Conservation (phyloP, 2,329 filamentous ascomycete species). For the Alternaria sp. region DNA sequence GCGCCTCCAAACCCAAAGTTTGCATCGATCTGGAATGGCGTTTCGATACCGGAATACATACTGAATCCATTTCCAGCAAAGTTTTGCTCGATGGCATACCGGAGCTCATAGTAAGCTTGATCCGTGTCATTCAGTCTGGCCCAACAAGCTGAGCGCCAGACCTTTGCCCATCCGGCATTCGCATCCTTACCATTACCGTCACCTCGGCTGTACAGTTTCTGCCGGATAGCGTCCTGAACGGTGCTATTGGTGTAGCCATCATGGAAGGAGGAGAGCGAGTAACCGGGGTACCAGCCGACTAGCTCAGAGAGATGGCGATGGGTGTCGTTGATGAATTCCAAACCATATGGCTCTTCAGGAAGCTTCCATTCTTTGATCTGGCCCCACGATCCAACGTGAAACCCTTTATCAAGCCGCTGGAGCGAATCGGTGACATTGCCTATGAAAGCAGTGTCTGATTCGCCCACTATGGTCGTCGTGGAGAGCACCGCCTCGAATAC, state of each 20-base stretch:
- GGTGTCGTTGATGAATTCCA: constrained; percentile 55
- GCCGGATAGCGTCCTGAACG: constrained; percentile 57
- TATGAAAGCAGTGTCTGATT: constrained; percentile 47
- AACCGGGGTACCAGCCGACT: constrained; percentile 65
- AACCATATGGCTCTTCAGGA: constrained; percentile 45
- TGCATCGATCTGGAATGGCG: constrained; percentile 68
- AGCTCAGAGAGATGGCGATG: constrained; percentile 66
- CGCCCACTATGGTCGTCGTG: constrained; percentile 25
- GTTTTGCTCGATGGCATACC: constrained; percentile 60
- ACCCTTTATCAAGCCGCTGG: constrained; percentile 60
- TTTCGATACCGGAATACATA: constrained; percentile 59
- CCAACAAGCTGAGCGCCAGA: constrained; percentile 67
- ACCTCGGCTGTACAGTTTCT: constrained; percentile 59
- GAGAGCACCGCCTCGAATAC: constrained; percentile 46
- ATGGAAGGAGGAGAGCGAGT: constrained; percentile 55
- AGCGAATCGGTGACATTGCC: constrained; percentile 54
- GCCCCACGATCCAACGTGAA: constrained; percentile 57
- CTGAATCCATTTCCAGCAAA: constrained; percentile 61
- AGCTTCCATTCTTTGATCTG: constrained; percentile 64
- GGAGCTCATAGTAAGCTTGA: constrained; percentile 59
- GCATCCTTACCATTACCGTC: constrained; percentile 58
- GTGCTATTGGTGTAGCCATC: constrained; percentile 56
- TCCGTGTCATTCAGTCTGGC: constrained; percentile 63
- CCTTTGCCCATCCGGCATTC: constrained; percentile 67
- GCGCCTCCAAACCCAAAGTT: constrained; percentile 67